These are phyloP conservation scores for Paramarasmius palmivorus DNA, from an alignment of 1,284 basidiomycete species.

Conservation along the genomic window DNA sequence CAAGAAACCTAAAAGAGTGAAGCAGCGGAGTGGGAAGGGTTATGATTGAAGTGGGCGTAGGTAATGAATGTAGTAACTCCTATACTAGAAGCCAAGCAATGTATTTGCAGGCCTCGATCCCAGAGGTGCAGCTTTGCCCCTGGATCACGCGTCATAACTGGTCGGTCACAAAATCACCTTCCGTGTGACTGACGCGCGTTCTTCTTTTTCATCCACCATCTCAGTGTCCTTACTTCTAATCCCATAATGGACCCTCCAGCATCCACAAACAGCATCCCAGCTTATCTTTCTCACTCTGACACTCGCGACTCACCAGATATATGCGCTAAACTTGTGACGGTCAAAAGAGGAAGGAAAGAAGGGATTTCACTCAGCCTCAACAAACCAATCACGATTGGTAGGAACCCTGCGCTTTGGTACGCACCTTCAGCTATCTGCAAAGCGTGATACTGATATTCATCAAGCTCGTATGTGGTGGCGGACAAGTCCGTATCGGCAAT, in stretches of 20 bases:
- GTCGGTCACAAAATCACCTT: too few species aligned
- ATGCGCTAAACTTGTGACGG: constrained; percentile 72
- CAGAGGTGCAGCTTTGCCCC: too few species aligned
- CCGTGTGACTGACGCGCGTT: too few species aligned
- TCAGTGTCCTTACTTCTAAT: too few species aligned
- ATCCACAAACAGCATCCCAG: not conserved
- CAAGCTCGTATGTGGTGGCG: constrained; percentile 43
- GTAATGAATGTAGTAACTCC: not conserved
- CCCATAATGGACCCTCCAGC: too few species aligned
- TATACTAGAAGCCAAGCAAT: too few species aligned
- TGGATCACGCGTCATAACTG: too few species aligned
- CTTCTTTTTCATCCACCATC: too few species aligned
- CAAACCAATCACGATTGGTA: constrained; percentile 65
- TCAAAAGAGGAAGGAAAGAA: constrained; percentile 55
- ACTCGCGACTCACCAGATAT: constrained; percentile 31
- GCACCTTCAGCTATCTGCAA: constrained; percentile 2
- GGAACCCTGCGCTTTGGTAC: constrained; percentile 58
- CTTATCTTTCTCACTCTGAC: not conserved
- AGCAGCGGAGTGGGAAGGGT: constrained; percentile 88
- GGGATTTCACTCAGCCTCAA: constrained; percentile 65
- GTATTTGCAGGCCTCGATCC: too few species aligned
- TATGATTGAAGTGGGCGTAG: constrained; percentile 67
- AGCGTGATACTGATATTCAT: constrained; percentile 2
- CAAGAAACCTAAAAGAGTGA: constrained; percentile 82
- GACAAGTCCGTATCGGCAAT: constrained; percentile 33